Base-by-base conservation (phyloP, 176 grass and related monocot genomes). In the Saccharum officinarum region DNA sequence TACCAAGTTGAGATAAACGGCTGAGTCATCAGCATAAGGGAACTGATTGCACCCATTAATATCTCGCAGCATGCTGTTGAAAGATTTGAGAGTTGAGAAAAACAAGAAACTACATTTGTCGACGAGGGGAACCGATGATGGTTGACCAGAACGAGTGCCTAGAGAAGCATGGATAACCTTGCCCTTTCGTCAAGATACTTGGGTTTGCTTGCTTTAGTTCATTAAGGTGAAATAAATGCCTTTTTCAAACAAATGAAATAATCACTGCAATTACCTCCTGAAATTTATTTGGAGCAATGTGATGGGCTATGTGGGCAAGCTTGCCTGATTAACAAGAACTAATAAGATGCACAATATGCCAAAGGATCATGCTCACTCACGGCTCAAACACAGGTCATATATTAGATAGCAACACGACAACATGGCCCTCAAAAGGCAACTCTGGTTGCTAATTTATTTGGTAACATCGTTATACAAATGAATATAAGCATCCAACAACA, bases 141-240 rank as follows among this genome's bases (percentile, higher is more conserved):
- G n/a, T 61, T 69, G 83, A 85, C 44, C 25, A 45, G 38, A 71
- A 71, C 4, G 52, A 79, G 25, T 46, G 65, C 50, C 78, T 34
- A 22, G 9, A 54, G 52, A 55, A 54, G 50, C 50, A 54, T 20
- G 6, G 50, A 52, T 18, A 52, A 2, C 49, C 49, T 52, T 20
- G 17, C 17, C 50, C 17, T 54, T 54, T 18, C 50, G 20, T 20
- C 50, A 54, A 20, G 25, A 46, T 15, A 49, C 2, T 17, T 74
- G 9, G 71, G 36, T 78, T 62, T 78, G n/a, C n/a, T 42, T 57
- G 31, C 7, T 26, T 78, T 61, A 39, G 18, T 59, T 77, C 52
- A 77, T 8, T 77, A 54, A n/a, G 17, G 45, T 52, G 23, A 44
- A 42, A 61, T 7, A 78, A 70, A 59, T 8, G 7, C 54, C 37